These are phyloP conservation scores for Ceriops tagal DNA, from an alignment of 345 rosid genomes.

Conservation along the genomic window DNA sequence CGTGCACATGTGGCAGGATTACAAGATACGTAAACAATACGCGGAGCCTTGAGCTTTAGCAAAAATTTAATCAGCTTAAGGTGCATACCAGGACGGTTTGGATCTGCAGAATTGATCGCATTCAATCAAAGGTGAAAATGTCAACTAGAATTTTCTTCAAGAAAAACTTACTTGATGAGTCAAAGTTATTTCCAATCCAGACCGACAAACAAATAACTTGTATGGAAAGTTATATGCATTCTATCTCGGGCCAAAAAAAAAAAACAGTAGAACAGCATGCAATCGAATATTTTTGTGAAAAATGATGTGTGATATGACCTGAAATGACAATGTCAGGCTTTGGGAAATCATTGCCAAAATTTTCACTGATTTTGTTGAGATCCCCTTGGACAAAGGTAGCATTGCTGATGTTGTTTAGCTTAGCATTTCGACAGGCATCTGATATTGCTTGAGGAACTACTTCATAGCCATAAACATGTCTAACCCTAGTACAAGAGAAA, in stretches of 20 bases:
- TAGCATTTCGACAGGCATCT: conserved; percentile 72
- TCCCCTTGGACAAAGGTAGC: conserved; percentile 90
- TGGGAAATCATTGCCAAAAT: conserved; percentile 73
- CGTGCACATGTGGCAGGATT: conserved; percentile 93
- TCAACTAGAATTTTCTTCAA: not conserved
- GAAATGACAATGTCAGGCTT: conserved; percentile 82
- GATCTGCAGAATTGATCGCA: conserved; percentile 52
- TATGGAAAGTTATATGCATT: too few species aligned
- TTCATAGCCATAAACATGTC: conserved; percentile 88
- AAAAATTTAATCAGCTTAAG: conserved; percentile 86
- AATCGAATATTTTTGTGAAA: not conserved
- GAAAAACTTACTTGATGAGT: not conserved
- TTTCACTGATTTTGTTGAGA: conserved; percentile 83
- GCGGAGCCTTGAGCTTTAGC: conserved; percentile 69
- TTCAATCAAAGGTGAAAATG: not conserved
- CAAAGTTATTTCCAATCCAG: not conserved
- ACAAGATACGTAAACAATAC: conserved; percentile 81
- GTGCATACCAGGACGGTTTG: conserved; percentile 97
- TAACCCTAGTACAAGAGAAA: conserved; percentile 44
- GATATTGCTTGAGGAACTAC: conserved; percentile 86
- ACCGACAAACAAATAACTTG: not conserved
- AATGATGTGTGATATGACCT: conserved; percentile 34
- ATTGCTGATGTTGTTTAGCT: conserved; percentile 68
- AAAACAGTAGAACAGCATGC: not conserved
- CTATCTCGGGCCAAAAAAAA: not conserved